Evolutionary conservation across 164 flowering plant genomes (phyloP).

Genomic region (Dillenia suffruticosa): DNA sequence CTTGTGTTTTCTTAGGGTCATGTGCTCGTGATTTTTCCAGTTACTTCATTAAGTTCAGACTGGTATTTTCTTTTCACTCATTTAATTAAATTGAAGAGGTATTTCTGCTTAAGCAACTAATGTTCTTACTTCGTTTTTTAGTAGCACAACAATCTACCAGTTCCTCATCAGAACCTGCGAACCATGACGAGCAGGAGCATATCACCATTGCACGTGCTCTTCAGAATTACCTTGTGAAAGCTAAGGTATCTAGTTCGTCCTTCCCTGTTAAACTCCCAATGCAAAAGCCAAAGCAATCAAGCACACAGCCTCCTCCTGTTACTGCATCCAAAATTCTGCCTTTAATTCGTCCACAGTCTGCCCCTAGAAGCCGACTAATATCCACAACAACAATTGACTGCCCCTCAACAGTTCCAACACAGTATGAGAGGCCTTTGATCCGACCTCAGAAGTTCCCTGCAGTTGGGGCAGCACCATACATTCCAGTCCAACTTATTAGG

Average conservation of each 20-base stretch:
- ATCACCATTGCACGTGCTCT: constrained; percentile 82
- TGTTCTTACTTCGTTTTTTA: constrained; percentile 16
- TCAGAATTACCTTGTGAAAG: constrained; percentile 63
- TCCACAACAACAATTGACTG: constrained; percentile 20
- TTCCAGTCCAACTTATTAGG: constrained; percentile 55
- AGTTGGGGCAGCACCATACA: constrained; percentile 65
- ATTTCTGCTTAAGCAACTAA: background rate
- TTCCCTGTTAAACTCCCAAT: constrained; percentile 51
- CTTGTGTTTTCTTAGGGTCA: too few species aligned
- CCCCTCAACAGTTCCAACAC: constrained; percentile 5
- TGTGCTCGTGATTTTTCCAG: too few species aligned
- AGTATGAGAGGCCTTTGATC: constrained; percentile 23
- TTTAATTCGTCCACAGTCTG: constrained; percentile 55
- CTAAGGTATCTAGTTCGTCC: constrained; percentile 44
- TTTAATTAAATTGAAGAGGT: too few species aligned
- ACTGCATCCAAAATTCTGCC: constrained; percentile 86
- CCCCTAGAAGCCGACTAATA: constrained; percentile 31
- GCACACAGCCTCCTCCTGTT: constrained; percentile 49
- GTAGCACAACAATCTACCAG: constrained; percentile 75
- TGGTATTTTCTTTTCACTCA: too few species aligned
- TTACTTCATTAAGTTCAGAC: too few species aligned
- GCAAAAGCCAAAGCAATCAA: constrained; percentile 50
- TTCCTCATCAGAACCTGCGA: constrained; percentile 62
- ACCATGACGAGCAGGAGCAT: constrained; percentile 85
- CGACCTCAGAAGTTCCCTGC: constrained; percentile 56